Percentiles rank a stretch among this genome's conserved stretches.
Conservation (phyloP, 805 yeast genomes). For the Lipomyces sp. region DNA sequence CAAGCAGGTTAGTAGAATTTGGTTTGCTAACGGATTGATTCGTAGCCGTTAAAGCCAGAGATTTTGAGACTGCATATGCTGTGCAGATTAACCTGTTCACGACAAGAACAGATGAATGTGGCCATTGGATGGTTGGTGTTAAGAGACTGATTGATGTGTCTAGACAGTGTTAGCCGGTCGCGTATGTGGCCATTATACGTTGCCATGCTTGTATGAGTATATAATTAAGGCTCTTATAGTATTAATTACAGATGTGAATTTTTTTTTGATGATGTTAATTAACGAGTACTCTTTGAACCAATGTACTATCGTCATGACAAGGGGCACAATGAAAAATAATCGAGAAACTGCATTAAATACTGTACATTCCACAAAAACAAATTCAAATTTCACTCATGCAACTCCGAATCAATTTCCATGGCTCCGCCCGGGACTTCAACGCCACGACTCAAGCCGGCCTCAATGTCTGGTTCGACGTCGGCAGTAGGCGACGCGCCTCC, state of each 20-base stretch:
- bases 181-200: not conserved
- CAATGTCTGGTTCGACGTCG: not conserved
- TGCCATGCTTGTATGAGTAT: not conserved
- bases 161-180: constrained; percentile 42
- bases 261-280: too few relatives aligned
- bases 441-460: not conserved
- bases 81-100: constrained; percentile 61
- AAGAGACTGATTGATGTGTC: constrained; percentile 82
- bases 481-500: not conserved
- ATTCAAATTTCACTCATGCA: not conserved
- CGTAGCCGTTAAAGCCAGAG: constrained; percentile 54
- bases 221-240: not conserved
- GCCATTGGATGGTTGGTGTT: constrained; percentile 92
- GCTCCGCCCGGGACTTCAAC: not conserved
- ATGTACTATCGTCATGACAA: not conserved
- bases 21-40: not conserved
- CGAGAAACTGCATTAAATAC: not conserved
- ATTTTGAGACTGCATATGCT: constrained; percentile 63
- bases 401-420: constrained; percentile 2
- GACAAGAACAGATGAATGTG: constrained; percentile 71
- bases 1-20: not conserved
- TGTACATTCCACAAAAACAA: not conserved
- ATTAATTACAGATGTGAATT: not conserved
- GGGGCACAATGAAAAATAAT: not conserved
- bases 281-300: too few relatives aligned